Base-by-base conservation (phyloP, 2,329 filamentous ascomycete species). In the Hortaea sp. region DNA sequence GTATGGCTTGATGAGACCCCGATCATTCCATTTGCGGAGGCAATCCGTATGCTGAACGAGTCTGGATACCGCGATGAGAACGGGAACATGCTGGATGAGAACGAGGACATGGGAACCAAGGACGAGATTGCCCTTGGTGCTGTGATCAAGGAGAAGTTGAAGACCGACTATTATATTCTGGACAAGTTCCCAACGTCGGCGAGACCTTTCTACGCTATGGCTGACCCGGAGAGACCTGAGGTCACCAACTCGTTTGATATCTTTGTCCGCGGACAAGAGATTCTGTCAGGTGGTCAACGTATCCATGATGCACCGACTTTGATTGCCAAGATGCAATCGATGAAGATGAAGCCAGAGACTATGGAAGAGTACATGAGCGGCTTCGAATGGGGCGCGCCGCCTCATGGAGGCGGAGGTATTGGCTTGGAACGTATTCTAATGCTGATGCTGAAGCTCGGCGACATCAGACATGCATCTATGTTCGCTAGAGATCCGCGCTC, bases 161-260 rank as follows among this genome's bases (percentile, higher is more conserved):
- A 79, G 46, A 94, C 89, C 0, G 89, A 95, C 59, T 95, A 94
- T 69, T 95, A 92, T 66, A 84, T 95, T 52, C 76, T 95, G 37
- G 89, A 95, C 74, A 94, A 94, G 61, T 95, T 95, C 71, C 89
- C 89, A 1, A 72, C 79, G 20, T 82, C 80, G 5, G 89, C 86
- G 2, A 79, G 89, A 39, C 89, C 89, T 0, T 95, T 95, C 68
- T 95, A 95, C 62, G 87, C 89, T 1, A 89, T 94, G 77, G 83
- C 83, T 29, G 86, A 94, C 52, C 77, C 82, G 1, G 72, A 82
- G 11, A 79, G 94, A 58, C 72, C 78, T 9, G 73, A 76, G 31
- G 79, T 81, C 63, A 95, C 89, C 43, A 94, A 94, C 63, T 94
- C 89, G 0, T 95, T 95, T 58, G 89, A 95, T 63, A 94, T 95